Evolutionary conservation across 73 alveolate genomes (phyloP), one percentile per base, ranked within the genome.

Genomic region (Tetrahymena elliotti): DNA sequence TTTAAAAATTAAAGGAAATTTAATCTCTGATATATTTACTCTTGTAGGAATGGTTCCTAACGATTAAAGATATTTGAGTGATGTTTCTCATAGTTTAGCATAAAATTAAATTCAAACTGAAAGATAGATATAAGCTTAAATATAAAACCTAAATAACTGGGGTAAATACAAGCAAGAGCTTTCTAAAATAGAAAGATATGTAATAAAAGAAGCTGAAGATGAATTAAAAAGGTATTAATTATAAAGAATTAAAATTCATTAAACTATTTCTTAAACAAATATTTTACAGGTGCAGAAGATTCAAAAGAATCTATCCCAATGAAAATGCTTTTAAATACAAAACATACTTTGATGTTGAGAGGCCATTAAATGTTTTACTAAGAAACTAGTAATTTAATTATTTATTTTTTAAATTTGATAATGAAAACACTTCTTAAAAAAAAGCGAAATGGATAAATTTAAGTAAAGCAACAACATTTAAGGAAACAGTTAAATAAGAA

Each of bases 11-110:
- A 98, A 98, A 92, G 98, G 97, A 38, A 93, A 88, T 9, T 93
- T 97, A 83, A 54, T 98, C 38, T 68, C 99, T 22, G 98, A 96
- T 52, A 93, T 96, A 41, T 96, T 98, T 88, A 98, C 96, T 83
- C 94, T 98, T 0, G 96, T 96, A 13, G 99, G 99, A 1, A 92
- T 95, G 11, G 83, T 93, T 18, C 97, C 97, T 53, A 83, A 22
- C 7, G 96, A 93, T n/a, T n/a, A 83, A 54, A 40, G 96, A 33
- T 68, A 68, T 68, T 10, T 68, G 3, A 68, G 88, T 68, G 88
- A 68, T 31, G 36, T 68, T 24, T 68, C 88, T 27, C 88, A 68
- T 31, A 68, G 88, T 31, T 27, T 68, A 36, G 38, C 38, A 68
- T 68, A 68, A n/a, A 68, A 68, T 68, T 31, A 68, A n/a, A 31